These are phyloP conservation scores for Spergularia azorica DNA, from an alignment of 179 eudicot genomes.

Conservation along the genomic window DNA sequence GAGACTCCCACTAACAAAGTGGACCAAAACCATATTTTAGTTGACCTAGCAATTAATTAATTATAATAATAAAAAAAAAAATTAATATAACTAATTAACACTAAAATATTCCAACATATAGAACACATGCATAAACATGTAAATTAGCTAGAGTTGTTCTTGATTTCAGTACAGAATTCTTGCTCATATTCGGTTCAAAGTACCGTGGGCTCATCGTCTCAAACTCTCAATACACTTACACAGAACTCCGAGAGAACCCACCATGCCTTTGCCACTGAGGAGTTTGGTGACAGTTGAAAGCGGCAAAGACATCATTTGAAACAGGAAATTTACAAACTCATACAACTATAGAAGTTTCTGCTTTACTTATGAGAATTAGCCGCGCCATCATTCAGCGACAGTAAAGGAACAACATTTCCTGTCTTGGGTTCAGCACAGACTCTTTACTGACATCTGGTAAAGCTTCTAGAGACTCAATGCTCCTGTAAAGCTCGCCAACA, in stretches of 20 bases:
- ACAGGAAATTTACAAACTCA: slow-evolving; percentile 33
- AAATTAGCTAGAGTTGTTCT: no score
- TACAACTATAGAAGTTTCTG: slow-evolving; percentile 18
- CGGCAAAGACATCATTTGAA: slow-evolving; percentile 29
- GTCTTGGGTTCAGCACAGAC: slow-evolving; percentile 11
- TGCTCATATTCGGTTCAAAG: slow-evolving; percentile 2
- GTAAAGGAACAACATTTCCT: not conserved
- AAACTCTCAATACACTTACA: slow-evolving; percentile 24
- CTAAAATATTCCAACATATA: no score
- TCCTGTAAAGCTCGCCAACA: slow-evolving; percentile 33
- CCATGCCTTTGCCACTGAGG: slow-evolving; percentile 8
- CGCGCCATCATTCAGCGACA: not conserved
- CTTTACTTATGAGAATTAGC: no score
- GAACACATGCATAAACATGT: no score
- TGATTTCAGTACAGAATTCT: not conserved
- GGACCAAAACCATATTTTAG: no score
- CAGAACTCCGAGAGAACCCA: slow-evolving; percentile 31
- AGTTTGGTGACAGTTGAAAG: slow-evolving; percentile 20
- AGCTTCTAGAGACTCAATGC: slow-evolving; percentile 26
- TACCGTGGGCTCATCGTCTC: not conserved
- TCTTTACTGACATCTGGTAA: slow-evolving; percentile 7
- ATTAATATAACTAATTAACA: no score
- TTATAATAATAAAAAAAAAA: no score
- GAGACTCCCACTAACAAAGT: no score
- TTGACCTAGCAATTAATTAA: no score